Evolutionary conservation across 2,329 filamentous ascomycete species (phyloP), one percentile per base, ranked within the genome.

Genomic region (Monosporascus sp.): DNA sequence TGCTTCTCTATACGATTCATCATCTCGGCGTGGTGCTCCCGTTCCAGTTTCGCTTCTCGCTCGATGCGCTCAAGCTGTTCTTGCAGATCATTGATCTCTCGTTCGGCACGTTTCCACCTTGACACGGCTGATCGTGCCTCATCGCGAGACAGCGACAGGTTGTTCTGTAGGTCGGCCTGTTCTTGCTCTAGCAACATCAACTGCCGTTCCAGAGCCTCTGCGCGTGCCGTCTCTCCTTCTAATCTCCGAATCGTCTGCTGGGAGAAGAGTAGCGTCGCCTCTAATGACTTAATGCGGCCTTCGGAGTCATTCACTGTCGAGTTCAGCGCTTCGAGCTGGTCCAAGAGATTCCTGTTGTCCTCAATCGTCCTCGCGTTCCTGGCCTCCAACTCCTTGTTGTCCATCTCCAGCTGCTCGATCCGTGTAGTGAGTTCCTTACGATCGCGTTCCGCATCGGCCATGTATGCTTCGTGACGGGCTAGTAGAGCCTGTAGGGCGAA

Each of bases 1-100:
- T 93, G 85, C 53, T 88, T 83, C 66, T 97, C 91, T 81, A 97
- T 89, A 49, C 91, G 86, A 45, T 80, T 80, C 51, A 97, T 76
- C 40, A 96, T 81, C 65, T 97, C 90, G 31, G 82, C 78, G 71
- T 97, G 92, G 14, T 88, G 84, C 60, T 94, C 85, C 24, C 84
- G 83, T 68, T 97, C 93, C 63, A 91, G 84, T 44, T 78, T 81
- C 1, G 90, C 84, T 66, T 97, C 93, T 55, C 81, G 81, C 67
- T 97, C 93, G 66, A 99, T 94, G 58, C 82, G 81, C 66, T 96
- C 92, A 19, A 97, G 78, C 70, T 97, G 91, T 55, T 91, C 87
- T 65, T 96, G 88, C 56, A 99, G 79, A 58, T 89, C 83, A 51
- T 79, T 78, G 56, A 97, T 81, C 31, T 85, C 88, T 38, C 85